Percentiles rank a stretch among this genome's conserved stretches.
phyloP scores from a whole-genome alignment of 2,329 filamentous ascomycete genomes.

The Sclerotinia sclerotiorum region DNA sequence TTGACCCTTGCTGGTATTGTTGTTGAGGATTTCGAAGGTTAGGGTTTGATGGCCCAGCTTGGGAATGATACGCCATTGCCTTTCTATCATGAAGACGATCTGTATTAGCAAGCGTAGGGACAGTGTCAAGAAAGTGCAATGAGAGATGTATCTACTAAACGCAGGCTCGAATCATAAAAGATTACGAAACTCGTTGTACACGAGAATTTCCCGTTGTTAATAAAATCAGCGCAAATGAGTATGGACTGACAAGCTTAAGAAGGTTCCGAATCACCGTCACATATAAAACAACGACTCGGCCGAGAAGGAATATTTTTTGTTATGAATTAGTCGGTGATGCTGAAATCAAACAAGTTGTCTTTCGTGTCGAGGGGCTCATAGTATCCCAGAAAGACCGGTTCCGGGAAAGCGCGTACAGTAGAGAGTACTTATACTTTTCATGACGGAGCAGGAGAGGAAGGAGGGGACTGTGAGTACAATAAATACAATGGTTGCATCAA shows the following conservation, averaged over 20 bases:
- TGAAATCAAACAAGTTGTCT: slow-evolving; percentile 3
- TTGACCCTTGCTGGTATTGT: slow-evolving; percentile 10
- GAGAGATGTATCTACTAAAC: slow-evolving; percentile 10
- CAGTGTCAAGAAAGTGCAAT: neutral
- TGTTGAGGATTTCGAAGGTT: slow-evolving; percentile 16
- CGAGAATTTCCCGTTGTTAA: neutral
- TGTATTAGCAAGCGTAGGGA: slow-evolving; percentile 7
- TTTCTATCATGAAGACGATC: slow-evolving; percentile 16
- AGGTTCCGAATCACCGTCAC: neutral
- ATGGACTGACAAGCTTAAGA: neutral
- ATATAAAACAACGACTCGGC: neutral
- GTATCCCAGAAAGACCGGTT: neutral
- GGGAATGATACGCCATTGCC: slow-evolving; percentile 23
- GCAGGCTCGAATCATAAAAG: neutral
- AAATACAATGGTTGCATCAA: slow-evolving; percentile 21
- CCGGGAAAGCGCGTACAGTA: slow-evolving; percentile 7
- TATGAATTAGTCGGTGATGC: neutral
- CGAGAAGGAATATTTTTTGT: neutral
- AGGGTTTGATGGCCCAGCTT: slow-evolving; percentile 22
- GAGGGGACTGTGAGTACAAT: slow-evolving; percentile 10
- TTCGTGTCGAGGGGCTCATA: slow-evolving; percentile 17
- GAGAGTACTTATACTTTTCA: slow-evolving; percentile 21
- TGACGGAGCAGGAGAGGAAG: slow-evolving; percentile 8
- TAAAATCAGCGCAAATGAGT: neutral
- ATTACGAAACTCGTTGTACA: neutral